Evolutionary conservation across 305 asterid species (phyloP).

Genomic region (Solanum hybrid): DNA sequence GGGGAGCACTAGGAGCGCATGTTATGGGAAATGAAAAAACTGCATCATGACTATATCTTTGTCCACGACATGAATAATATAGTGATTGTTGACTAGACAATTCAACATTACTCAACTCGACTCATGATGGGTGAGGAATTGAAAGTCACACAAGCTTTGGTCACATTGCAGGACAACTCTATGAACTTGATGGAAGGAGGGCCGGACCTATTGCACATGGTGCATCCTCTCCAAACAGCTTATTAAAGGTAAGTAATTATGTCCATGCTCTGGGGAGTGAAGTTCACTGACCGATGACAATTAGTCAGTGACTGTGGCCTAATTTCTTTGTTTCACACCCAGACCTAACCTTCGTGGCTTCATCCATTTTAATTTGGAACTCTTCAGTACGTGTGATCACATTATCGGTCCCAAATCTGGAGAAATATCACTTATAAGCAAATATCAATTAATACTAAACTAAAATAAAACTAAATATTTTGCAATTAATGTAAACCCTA

Average conservation of each 20-base stretch:
- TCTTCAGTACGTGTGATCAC: neutral
- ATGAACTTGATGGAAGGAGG: constrained; percentile 89
- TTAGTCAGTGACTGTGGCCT: neutral
- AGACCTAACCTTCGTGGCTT: neutral
- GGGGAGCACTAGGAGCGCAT: neutral
- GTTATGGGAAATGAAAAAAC: neutral
- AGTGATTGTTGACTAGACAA: neutral
- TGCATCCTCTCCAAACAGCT: constrained; percentile 50
- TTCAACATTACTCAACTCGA: neutral
- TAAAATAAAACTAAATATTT: too few relatives aligned
- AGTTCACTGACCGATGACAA: neutral
- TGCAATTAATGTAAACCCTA: too few relatives aligned
- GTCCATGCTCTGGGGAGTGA: neutral
- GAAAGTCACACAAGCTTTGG: neutral
- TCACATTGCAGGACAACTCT: constrained; percentile 49
- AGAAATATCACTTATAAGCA: neutral
- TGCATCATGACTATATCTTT: neutral
- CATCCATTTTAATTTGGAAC: neutral
- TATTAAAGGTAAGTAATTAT: constrained; percentile 41
- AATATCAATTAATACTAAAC: neutral
- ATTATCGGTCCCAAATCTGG: neutral
- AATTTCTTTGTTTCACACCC: neutral
- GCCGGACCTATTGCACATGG: constrained; percentile 79
- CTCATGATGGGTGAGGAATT: neutral
- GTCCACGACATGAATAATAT: neutral